Evolutionary conservation across 495 filamentous ascomycete genomes (phyloP).

Genomic region (Lasiosphaeriaceae sp.): DNA sequence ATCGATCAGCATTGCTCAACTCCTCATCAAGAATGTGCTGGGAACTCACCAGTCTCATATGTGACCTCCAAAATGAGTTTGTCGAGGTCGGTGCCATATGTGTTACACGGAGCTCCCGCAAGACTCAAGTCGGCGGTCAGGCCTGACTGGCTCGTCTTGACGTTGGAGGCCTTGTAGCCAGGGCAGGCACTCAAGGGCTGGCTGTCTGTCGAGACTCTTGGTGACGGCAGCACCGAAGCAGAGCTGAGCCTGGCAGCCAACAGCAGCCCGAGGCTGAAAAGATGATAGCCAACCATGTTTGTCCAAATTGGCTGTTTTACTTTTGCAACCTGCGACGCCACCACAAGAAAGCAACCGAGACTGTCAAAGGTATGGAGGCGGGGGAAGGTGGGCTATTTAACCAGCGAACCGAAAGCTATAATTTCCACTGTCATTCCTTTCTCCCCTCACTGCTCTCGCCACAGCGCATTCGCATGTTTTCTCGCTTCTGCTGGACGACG

Average conservation of each 20-base stretch:
- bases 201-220: constrained; percentile 5
- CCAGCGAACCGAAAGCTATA: not conserved
- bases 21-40: no score
- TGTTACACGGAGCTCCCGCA: constrained; percentile 64
- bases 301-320: not conserved
- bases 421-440: no score
- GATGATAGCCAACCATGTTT: constrained; percentile 13
- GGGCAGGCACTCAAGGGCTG: constrained; percentile 49
- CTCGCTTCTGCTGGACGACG: no score
- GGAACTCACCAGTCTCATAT: constrained; percentile 65
- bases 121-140: constrained; percentile 64
- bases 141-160: constrained; percentile 47
- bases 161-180: constrained; percentile 67
- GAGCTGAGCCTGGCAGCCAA: constrained; percentile 7
- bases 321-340: no score
- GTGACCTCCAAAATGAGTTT: constrained; percentile 66
- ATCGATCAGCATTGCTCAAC: no score
- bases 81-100: constrained; percentile 64
- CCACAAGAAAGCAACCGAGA: not conserved
- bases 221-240: constrained; percentile 5
- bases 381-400: constrained; percentile 2
- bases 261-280: constrained; percentile 18
- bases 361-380: not conserved
- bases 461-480: no score
- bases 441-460: no score